These are phyloP conservation scores for Pelargonium citronellum DNA, from an alignment of 441 rosid species.

Conservation along the genomic window DNA sequence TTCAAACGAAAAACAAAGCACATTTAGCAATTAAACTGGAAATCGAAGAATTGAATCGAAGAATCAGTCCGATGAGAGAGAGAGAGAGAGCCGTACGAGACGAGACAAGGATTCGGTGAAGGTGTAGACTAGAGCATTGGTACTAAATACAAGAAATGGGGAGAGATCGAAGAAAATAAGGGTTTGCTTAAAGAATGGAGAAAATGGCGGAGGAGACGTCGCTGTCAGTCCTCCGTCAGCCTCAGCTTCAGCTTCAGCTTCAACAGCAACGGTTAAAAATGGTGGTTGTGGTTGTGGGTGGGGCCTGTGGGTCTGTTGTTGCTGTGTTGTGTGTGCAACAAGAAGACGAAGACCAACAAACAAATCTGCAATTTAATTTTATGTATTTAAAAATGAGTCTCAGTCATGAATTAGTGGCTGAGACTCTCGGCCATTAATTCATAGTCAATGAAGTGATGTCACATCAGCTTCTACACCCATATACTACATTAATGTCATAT, in stretches of 20 bases:
- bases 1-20: not conserved
- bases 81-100: too few relatives aligned
- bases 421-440: too few relatives aligned
- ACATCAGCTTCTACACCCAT: too few relatives aligned
- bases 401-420: too few relatives aligned
- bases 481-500: too few relatives aligned
- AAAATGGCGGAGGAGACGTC: slow-evolving; percentile 59
- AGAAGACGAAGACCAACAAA: too few relatives aligned
- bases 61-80: slow-evolving; percentile 3
- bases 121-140: slow-evolving; percentile 22
- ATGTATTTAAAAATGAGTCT: too few relatives aligned
- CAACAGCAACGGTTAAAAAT: slow-evolving; percentile 4
- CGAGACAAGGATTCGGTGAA: too few relatives aligned
- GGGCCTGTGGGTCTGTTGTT: too few relatives aligned
- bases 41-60: not conserved
- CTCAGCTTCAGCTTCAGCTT: not conserved
- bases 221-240: slow-evolving; percentile 26
- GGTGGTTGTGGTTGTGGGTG: slow-evolving; percentile 2
- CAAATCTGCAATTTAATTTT: too few relatives aligned
- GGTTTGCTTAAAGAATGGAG: slow-evolving; percentile 71
- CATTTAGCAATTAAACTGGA: not conserved
- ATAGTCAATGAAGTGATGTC: too few relatives aligned
- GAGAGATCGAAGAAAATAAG: slow-evolving; percentile 19
- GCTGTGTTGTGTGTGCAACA: not conserved
- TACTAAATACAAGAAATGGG: slow-evolving; percentile 20